A percentile compares a stretch with the other conserved stretches of the same genome.
phyloP scores from a whole-genome alignment of 306 rosid species.

The Fragaria nilgerrensis region DNA sequence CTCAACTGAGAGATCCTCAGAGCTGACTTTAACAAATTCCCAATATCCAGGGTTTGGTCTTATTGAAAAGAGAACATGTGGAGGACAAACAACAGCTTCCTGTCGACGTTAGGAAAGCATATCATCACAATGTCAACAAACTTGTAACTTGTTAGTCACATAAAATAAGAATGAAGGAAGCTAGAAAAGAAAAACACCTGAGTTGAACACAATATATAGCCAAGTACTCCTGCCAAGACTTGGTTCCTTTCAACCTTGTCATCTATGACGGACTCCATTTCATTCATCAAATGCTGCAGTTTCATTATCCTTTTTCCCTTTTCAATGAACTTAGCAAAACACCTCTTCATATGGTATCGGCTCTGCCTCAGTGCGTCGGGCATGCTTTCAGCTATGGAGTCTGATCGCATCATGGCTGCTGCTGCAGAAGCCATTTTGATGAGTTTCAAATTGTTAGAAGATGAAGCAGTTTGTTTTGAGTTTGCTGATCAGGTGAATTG shows the following conservation, averaged over 20 bases:
- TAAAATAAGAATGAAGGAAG: background rate
- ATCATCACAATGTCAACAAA: background rate
- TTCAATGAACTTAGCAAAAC: constrained; percentile 72
- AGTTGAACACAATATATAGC: constrained; percentile 59
- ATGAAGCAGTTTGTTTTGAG: constrained; percentile 2
- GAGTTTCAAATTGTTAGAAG: constrained; percentile 12
- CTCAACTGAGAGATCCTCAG: constrained; percentile 67
- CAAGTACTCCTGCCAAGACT: constrained; percentile 67
- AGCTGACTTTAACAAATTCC: constrained; percentile 66
- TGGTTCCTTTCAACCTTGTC: constrained; percentile 53
- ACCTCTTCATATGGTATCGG: constrained; percentile 71
- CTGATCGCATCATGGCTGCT: constrained; percentile 40
- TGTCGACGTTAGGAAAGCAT: constrained; percentile 14
- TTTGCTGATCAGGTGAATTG: constrained; percentile 1
- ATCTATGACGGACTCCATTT: constrained; percentile 59
- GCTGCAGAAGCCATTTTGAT: constrained; percentile 41
- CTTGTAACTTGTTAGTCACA: too few species aligned
- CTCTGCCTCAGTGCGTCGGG: constrained; percentile 80
- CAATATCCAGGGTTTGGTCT: constrained; percentile 84
- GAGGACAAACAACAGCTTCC: constrained; percentile 88
- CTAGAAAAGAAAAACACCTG: constrained; percentile 46
- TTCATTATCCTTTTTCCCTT: constrained; percentile 74
- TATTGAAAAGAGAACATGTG: constrained; percentile 70
- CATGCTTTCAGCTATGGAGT: constrained; percentile 57
- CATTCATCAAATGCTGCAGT: constrained; percentile 66